phyloP scores from a whole-genome alignment of 2,329 filamentous ascomycete species.

The Elsinoe necatrix region DNA sequence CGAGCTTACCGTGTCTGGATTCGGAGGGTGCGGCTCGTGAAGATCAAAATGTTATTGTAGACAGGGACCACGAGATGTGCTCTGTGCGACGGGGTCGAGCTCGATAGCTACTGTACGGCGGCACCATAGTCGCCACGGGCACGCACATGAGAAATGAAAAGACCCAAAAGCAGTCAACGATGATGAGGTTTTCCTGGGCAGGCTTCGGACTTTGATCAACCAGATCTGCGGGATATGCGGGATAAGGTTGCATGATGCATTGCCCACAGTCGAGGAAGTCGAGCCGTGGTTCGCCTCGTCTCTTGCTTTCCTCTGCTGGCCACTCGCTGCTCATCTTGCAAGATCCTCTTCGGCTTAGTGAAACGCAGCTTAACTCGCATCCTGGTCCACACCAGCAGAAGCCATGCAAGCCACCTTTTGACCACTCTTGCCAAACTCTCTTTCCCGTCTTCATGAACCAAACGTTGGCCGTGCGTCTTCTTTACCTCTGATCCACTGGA shows the following conservation, averaged over 20 bases:
- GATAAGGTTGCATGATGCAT: constrained; percentile 5
- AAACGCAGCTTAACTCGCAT: constrained; percentile 7
- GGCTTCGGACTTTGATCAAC: constrained; percentile 2
- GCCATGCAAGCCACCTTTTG: constrained; percentile 11
- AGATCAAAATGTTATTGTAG: neutral
- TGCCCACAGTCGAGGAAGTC: neutral
- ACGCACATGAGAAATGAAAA: neutral
- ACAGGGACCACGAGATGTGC: neutral
- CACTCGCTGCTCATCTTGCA: neutral
- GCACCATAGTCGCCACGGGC: neutral
- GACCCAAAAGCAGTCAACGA: neutral
- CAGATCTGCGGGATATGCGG: constrained; percentile 10
- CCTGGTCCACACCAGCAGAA: neutral
- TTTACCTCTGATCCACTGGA: neutral
- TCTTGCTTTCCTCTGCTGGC: neutral
- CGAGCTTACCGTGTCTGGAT: neutral
- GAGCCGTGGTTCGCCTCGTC: constrained; percentile 9
- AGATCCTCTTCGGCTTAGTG: constrained; percentile 2
- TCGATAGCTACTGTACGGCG: neutral
- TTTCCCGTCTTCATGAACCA: constrained; percentile 3
- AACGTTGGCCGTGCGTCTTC: neutral
- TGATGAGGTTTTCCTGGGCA: neutral
- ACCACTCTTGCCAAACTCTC: neutral
- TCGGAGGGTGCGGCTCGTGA: neutral
- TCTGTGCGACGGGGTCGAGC: neutral